Base-by-base conservation (phyloP, 441 rosid species). In the Gossypium laxum region DNA sequence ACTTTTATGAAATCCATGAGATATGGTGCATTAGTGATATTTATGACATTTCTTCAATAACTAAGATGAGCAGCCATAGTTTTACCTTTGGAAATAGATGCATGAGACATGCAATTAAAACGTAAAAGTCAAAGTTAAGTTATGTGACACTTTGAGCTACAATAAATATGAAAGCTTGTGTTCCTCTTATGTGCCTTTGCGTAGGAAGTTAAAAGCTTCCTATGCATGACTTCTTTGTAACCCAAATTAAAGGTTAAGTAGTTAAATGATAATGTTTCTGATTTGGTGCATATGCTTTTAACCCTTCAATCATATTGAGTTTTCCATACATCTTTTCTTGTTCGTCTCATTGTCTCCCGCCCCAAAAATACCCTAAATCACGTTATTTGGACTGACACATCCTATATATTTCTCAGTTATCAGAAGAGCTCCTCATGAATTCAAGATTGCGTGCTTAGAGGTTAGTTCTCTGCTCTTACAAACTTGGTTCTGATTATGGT, bases 401-500 rank as follows among this genome's bases (percentile, higher is more conserved):
- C 5, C 5, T 19, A 10, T 45, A 38, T 64, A 19, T 74, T 73
- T 74, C 15, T 26, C 92, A 94, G 99, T 94, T 54, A 91, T 94
- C 66, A 87, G 98, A 81, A 87, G 97, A 84, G 98, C 97, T 71
- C 98, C 99, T 72, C 99, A 94, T 79, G 98, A 94, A 82, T 94
- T 94, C 91, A 94, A 94, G 90, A 94, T 94, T 2, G 83, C 88
- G 19, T 94, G 99, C 88, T 89, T 94, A 74, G 98, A 91, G 99
- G 99, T 94, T 72, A 73, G 93, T 84, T 80, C 52, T 76, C 73
- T 70, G 32, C 15, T 59, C 14, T 54, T 61, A 22, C 18, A 60
- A 32, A 28, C 76, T 61, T 72, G 26, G 55, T 38, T 67, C 30
- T n/a, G 8, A 47, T 55, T 54, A 30, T 59, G 50, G 62, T 72